Evolutionary conservation across 2,329 filamentous ascomycete genomes (phyloP), one percentile per base, ranked within the genome.

Genomic region (Talaromyces sp.): DNA sequence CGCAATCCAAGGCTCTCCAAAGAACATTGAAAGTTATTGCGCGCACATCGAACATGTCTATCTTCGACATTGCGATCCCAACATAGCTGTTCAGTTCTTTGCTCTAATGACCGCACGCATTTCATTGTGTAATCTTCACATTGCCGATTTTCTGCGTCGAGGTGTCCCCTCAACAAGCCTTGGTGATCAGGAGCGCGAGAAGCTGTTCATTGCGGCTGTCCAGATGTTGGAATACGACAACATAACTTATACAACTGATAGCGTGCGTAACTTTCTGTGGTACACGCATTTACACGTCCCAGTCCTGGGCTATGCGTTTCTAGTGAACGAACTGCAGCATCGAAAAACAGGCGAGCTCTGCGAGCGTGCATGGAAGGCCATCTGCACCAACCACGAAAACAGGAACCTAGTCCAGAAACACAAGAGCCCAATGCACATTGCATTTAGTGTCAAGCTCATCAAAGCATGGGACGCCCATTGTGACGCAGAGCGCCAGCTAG

Each of bases 381-480:
- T 87, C 62, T 76, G 79, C 57, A 77, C 80, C 64, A 85, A 86
- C 69, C 80, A 85, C 67, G 80, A 83, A 6, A 76, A 79, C 30
- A 76, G 84, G 49, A 79, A 81, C 1, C 72, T 85, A 57, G 75
- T 78, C 36, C 78, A 78, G 51, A 79, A 82, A 61, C 72, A 82
- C 55, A 79, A 81, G 56, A 85, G 78, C 51, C 85, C 84, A 7
- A 78, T 87, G 74, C 84, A 86, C 66, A 73, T 82, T 32, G 81
- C 82, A 0, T 85, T 89, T 63, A 82, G 82, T 1, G 77, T 77
- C 22, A 78, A 84, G 19, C 83, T 89, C 47, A 73, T 88, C 61
- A 87, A 85, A 67, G 85, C 85, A 0, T 89, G 86, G 86, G 81
- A 83, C 51, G 83, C 82, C 2, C 81, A 82, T 59, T 81, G 82